phyloP scores from a whole-genome alignment of 192 early-diverging fungal species.

The Dissophora ornata region DNA sequence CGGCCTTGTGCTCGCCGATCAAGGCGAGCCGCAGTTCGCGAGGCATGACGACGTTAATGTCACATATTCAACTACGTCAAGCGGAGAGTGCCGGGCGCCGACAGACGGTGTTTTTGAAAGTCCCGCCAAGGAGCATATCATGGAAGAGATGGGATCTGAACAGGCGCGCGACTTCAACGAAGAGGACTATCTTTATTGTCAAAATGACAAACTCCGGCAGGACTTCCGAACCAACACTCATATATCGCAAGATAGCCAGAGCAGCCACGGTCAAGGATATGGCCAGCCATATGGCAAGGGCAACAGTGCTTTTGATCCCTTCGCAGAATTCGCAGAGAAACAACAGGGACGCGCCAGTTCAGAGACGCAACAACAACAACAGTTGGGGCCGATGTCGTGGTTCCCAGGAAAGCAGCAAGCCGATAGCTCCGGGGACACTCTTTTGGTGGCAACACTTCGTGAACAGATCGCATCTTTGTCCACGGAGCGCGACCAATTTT shows the following conservation, averaged over 20 bases:
- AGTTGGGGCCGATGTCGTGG: neutral
- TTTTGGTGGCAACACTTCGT: constrained; percentile 33
- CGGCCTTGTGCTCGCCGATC: neutral
- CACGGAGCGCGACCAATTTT: constrained; percentile 47
- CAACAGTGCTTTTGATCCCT: constrained; percentile 16
- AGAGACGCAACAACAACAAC: constrained; percentile 3
- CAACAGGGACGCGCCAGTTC: constrained; percentile 4
- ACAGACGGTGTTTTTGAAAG: neutral
- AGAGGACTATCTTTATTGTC: constrained; percentile 36
- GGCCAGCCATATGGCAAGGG: constrained; percentile 12
- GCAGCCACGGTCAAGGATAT: neutral
- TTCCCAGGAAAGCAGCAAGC: neutral
- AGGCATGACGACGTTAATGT: neutral
- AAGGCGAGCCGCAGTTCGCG: neutral
- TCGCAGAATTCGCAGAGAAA: neutral
- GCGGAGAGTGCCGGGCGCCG: neutral
- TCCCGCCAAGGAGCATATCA: constrained; percentile 37
- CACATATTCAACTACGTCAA: neutral
- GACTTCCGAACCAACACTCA: neutral
- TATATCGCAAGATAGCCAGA: constrained; percentile 3
- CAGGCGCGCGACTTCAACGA: constrained; percentile 32
- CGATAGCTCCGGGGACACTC: constrained; percentile 2
- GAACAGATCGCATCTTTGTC: constrained; percentile 50
- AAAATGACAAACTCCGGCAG: constrained; percentile 15
- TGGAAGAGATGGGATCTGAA: constrained; percentile 51